phyloP scores from a whole-genome alignment of 148 eudicot genomes.

The Dysphania ambrosioides region DNA sequence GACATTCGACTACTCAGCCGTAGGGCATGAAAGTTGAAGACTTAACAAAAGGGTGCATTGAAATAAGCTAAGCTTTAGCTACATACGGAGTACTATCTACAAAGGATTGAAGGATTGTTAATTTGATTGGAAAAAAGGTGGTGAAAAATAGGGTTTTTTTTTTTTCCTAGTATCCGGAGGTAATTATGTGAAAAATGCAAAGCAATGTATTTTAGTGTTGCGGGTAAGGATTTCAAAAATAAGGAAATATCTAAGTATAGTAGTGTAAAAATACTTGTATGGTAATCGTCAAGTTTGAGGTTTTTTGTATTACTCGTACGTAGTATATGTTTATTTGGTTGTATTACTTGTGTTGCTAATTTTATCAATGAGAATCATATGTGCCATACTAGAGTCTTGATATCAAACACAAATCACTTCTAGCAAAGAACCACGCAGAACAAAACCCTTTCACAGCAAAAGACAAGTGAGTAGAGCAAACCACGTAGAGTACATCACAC shows the following conservation, averaged over 20 bases:
- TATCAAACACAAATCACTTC: too few species aligned
- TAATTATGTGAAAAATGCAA: constrained; percentile 16
- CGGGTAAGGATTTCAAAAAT: constrained; percentile 11
- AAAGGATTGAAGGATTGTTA: constrained; percentile 7
- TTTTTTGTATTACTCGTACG: too few species aligned
- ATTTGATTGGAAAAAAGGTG: constrained; percentile 13
- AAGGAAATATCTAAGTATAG: constrained; percentile 7
- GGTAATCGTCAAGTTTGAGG: constrained; percentile 1
- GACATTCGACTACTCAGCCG: constrained; percentile 75
- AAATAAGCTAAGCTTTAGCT: too few species aligned
- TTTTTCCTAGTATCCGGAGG: not conserved
- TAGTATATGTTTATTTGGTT: not conserved
- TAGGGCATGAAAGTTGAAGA: constrained; percentile 25
- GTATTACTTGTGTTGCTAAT: not conserved
- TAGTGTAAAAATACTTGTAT: constrained; percentile 16
- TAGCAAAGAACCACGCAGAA: too few species aligned
- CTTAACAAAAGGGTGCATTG: not conserved
- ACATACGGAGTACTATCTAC: not conserved
- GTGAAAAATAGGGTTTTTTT: constrained; percentile 7
- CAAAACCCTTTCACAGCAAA: too few species aligned
- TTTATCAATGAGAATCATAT: not conserved
- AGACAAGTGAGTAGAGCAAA: too few species aligned
- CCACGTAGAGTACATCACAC: too few species aligned
- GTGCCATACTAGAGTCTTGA: not conserved
- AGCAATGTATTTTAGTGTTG: constrained; percentile 24